A percentile compares a stretch with the other conserved stretches of the same genome.
phyloP scores from a whole-genome alignment of 306 rosid genomes.

The Fagus crenata region DNA sequence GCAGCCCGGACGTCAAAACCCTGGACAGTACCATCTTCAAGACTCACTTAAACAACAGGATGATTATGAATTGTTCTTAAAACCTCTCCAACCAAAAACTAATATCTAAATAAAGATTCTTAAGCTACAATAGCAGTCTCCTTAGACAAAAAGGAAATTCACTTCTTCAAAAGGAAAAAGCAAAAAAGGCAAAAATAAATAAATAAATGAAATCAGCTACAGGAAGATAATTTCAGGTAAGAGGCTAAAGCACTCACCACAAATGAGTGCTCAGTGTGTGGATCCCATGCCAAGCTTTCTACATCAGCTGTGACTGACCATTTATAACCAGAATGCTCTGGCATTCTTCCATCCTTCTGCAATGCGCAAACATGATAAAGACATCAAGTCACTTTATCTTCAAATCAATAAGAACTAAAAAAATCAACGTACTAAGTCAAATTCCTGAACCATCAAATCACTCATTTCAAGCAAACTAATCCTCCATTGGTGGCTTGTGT shows the following conservation, averaged over 20 bases:
- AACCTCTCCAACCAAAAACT: slow-evolving; percentile 1
- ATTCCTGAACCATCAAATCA: background rate
- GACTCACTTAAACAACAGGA: slow-evolving; percentile 64
- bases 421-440: background rate
- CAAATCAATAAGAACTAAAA: background rate
- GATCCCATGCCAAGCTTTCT: slow-evolving; percentile 94
- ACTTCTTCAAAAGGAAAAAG: background rate
- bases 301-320: slow-evolving; percentile 80
- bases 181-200: background rate
- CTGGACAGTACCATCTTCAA: slow-evolving; percentile 78
- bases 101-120: slow-evolving; percentile 12
- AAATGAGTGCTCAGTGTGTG: slow-evolving; percentile 75
- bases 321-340: slow-evolving; percentile 75
- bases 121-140: background rate
- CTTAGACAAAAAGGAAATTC: too few species aligned
- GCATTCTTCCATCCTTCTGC: slow-evolving; percentile 84
- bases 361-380: slow-evolving; percentile 30
- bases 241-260: slow-evolving; percentile 59
- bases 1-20: slow-evolving; percentile 82
- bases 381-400: slow-evolving; percentile 9
- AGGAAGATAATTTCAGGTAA: background rate
- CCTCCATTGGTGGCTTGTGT: background rate
- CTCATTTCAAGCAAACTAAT: slow-evolving; percentile 12
- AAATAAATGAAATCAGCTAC: background rate
- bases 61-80: background rate